Conservation (phyloP, 1,139 yeast genomes). For the Nakaseomyces glabratus region DNA sequence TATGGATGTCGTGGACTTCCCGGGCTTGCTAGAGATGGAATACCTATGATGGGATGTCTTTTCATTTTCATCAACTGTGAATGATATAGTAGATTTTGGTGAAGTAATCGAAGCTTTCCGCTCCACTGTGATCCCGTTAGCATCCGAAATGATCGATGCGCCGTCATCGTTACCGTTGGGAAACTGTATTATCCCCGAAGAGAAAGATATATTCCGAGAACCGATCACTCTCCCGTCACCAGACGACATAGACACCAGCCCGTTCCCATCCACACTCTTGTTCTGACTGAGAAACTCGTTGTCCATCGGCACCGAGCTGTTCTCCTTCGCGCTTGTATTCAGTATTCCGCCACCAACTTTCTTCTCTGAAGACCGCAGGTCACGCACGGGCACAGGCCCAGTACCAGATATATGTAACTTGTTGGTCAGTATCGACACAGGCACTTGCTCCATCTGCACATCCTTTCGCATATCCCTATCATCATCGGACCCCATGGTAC, state of each 20-base stretch:
- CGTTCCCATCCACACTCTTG: neutral
- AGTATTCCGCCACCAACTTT: neutral
- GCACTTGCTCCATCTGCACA: slow-evolving; percentile 4
- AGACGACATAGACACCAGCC: neutral
- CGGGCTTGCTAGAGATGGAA: slow-evolving; percentile 36
- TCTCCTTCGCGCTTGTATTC: neutral
- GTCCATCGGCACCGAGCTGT: neutral
- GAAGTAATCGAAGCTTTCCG: slow-evolving; percentile 5
- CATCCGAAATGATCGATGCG: slow-evolving; percentile 1
- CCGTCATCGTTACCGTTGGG: neutral
- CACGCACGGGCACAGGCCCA: slow-evolving; percentile 4
- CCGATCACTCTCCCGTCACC: neutral
- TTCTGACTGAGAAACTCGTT: neutral
- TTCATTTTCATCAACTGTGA: slow-evolving; percentile 22
- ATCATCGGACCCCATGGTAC: slow-evolving; percentile 5
- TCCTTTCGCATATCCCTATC: slow-evolving; percentile 3
- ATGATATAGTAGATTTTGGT: slow-evolving; percentile 22
- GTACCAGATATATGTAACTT: slow-evolving; percentile 1
- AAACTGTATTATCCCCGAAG: neutral
- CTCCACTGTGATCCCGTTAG: neutral
- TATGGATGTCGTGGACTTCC: slow-evolving; percentile 8
- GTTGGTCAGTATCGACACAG: slow-evolving; percentile 7
- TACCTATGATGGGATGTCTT: slow-evolving; percentile 37
- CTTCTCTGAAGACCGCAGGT: neutral
- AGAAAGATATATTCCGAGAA: neutral